Base-by-base conservation (phyloP, 2,329 filamentous ascomycete genomes). In the Aspergillus sp. region DNA sequence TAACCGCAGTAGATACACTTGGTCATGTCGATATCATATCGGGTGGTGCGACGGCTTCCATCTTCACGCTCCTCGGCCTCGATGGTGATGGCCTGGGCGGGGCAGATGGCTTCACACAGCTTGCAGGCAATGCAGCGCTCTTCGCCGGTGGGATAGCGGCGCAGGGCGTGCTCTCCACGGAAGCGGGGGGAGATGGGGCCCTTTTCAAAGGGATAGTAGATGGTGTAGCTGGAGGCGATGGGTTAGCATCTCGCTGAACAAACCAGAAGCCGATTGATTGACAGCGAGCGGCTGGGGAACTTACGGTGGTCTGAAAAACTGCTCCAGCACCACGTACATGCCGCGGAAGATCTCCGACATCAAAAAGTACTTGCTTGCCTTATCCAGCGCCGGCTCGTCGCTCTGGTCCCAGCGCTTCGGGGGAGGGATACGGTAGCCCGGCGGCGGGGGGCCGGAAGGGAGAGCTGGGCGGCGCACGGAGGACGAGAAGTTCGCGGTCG, bases 1-100 rank as follows among this genome's bases (percentile, higher is more conserved):
- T 93, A 93, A 32, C 91, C 91, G 63, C 91, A 96, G 78, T 96
- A 98, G 66, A 98, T 98, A 71, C 91, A 98, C 75, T 98, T 98
- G 56, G 91, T 96, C 91, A 98, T 98, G 68, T 98, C 91, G 58
- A 98, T 95, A 62, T 98, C 91, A 68, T 98, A 98, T 60, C 89
- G 80, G 39, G 89, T 95, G 32, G 91, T 98, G 58, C 91, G 79
- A 64, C 91, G 80, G 56, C 85, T 93, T 43, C 91, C 91, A 55
- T 98, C 91, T 56, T 84, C 85, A 58, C 91, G 86, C 72, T 98
- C 91, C 65, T 98, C 91, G 36, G 91, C 91, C 69, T 98, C 91
- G 53, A 98, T 98, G 33, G 91, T 98, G 64, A 98, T 98, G 55
- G 91, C 91, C 67, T 94, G 85, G 36, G 91, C 91, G 26, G 91